Conservation (phyloP, 2,329 filamentous ascomycete species). For the Cadophora gregata region DNA sequence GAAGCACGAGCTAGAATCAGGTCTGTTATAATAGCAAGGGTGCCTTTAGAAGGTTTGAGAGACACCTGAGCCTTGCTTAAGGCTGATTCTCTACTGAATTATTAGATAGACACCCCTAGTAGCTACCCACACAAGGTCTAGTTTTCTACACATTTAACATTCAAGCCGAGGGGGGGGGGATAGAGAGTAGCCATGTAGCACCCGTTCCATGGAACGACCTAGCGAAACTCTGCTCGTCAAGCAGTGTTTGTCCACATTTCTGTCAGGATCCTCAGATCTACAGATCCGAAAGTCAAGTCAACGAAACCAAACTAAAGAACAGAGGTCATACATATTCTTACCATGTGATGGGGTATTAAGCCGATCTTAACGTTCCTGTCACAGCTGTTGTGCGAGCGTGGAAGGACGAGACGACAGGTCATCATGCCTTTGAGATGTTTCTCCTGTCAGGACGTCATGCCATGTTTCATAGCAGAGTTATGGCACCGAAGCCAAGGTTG, state of each 20-base stretch:
- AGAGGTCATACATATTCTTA: conserved; percentile 2
- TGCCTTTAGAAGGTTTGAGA: too few species aligned
- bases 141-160: too few species aligned
- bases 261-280: background rate
- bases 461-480: background rate
- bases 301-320: background rate
- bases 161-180: too few species aligned
- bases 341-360: background rate
- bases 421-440: conserved; percentile 12
- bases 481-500: conserved; percentile 1
- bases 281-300: background rate
- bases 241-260: background rate
- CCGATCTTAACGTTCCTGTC: conserved; percentile 12
- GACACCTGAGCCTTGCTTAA: too few species aligned
- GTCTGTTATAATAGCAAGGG: too few species aligned
- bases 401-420: conserved; percentile 4
- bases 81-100: too few species aligned
- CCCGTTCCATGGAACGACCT: background rate
- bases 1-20: too few species aligned
- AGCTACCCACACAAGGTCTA: too few species aligned
- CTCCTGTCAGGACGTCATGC: conserved; percentile 11
- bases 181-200: background rate
- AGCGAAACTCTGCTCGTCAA: background rate
- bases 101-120: too few species aligned
- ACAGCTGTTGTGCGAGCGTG: background rate